phyloP scores from a whole-genome alignment of 2,329 filamentous ascomycete species.

The Elsinoe arachidis region DNA sequence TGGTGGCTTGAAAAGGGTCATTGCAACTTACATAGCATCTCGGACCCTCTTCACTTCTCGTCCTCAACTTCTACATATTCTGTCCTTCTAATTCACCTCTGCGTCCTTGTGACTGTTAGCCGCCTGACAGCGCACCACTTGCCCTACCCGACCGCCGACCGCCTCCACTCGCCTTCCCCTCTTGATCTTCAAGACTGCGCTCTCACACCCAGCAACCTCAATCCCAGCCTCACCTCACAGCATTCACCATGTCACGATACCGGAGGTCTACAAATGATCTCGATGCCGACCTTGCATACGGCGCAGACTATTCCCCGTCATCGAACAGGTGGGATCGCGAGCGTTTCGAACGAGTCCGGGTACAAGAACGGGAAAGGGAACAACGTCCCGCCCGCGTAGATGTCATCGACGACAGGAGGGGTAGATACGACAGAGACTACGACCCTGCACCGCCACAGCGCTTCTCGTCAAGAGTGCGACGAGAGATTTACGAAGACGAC shows the following conservation, averaged over 20 bases:
- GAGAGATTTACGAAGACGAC: conserved; percentile 40
- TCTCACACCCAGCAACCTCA: neutral
- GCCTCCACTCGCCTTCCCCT: neutral
- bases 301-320: conserved; percentile 30
- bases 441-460: conserved; percentile 29
- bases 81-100: neutral
- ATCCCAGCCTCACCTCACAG: neutral
- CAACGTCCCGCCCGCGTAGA: conserved; percentile 35
- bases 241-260: conserved; percentile 8
- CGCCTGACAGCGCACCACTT: conserved; percentile 4
- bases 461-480: conserved; percentile 23
- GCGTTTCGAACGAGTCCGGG: conserved; percentile 39
- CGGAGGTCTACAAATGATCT: conserved; percentile 11
- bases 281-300: conserved; percentile 33
- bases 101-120: neutral
- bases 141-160: neutral
- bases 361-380: conserved; percentile 28
- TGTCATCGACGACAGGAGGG: conserved; percentile 30
- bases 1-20: conserved; percentile 6
- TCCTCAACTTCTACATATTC: neutral
- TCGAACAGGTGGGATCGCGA: conserved; percentile 43
- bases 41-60: neutral
- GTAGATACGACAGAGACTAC: conserved; percentile 45
- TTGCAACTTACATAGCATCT: neutral
- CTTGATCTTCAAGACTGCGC: neutral